A percentile compares a stretch with the other conserved stretches of the same genome.
Conservation (phyloP, 306 rosid species). For the Calophaca sinica region DNA sequence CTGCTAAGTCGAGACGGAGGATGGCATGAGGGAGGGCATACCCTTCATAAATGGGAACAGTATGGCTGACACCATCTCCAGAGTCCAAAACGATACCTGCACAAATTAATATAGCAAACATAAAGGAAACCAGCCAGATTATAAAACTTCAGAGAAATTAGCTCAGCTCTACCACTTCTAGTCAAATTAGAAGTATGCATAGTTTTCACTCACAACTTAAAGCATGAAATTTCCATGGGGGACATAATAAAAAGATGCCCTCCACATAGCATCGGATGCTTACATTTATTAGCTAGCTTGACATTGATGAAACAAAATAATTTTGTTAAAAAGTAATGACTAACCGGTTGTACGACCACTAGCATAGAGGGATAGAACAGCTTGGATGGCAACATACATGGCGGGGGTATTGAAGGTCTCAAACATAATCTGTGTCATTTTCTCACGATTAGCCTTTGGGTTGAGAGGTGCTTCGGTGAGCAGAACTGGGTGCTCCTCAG, state of each 20-base stretch:
- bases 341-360: conserved; percentile 96
- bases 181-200: background rate
- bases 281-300: too few species aligned
- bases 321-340: conserved; percentile 15
- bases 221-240: background rate
- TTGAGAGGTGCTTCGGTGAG: conserved; percentile 95
- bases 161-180: background rate
- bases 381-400: too few species aligned
- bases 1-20: conserved; percentile 89
- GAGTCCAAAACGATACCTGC: conserved; percentile 71
- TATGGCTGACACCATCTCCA: too few species aligned
- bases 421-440: too few species aligned
- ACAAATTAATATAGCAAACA: conserved; percentile 19
- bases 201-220: background rate
- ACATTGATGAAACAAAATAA: too few species aligned
- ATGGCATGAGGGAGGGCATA: conserved; percentile 5
- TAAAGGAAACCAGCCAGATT: conserved; percentile 6
- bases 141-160: background rate
- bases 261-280: too few species aligned
- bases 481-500: conserved; percentile 88
- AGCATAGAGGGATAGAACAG: conserved; percentile 77
- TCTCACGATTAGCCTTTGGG: conserved; percentile 44
- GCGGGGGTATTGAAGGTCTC: too few species aligned
- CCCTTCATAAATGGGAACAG: too few species aligned
- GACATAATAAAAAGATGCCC: too few species aligned